Evolutionary conservation across 768 basidiomycete genomes (phyloP).

Genomic region (Suillus sp.): DNA sequence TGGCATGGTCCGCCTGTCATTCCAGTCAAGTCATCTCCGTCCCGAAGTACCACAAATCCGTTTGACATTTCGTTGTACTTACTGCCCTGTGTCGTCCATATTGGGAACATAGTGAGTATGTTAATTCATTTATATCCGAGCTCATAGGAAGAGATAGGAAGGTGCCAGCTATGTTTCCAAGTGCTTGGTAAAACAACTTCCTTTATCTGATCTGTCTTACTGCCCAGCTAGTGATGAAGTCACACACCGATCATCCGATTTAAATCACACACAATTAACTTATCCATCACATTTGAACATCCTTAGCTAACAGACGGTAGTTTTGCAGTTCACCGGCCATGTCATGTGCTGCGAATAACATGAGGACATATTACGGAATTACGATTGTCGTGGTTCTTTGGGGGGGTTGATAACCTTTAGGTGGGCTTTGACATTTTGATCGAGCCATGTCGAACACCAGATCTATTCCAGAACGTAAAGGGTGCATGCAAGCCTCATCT

Average conservation of each 20-base stretch:
- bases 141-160: neutral
- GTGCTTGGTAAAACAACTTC: neutral
- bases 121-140: neutral
- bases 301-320: neutral
- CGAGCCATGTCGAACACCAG: neutral
- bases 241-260: neutral
- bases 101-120: neutral
- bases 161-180: neutral
- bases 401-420: constrained; percentile 3
- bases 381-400: neutral
- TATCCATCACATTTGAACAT: neutral
- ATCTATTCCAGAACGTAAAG: neutral
- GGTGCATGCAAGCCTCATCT: neutral
- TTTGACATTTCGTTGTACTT: neutral
- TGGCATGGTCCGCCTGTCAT: neutral
- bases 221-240: neutral
- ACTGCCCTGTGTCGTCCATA: neutral
- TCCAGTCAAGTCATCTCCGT: neutral
- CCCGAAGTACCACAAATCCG: neutral
- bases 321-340: neutral
- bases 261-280: neutral
- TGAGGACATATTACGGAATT: neutral
- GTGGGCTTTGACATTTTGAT: constrained; percentile 1
- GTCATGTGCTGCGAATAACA: neutral
- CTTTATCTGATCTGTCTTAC: neutral